Evolutionary conservation across 257 asterid genomes (phyloP).

Genomic region (Galeopsis tetrahit): DNA sequence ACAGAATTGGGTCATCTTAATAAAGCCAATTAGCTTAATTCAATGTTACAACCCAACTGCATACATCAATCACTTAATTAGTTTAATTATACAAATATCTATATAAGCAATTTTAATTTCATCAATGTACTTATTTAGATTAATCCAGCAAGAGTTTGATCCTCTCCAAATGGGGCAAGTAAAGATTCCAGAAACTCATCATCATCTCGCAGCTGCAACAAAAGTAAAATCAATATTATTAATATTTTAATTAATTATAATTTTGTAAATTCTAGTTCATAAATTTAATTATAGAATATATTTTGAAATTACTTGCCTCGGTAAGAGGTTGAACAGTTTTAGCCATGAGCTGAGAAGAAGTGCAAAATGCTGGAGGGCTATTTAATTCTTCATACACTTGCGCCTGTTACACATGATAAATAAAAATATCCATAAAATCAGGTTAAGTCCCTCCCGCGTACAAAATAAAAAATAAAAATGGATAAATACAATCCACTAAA

Average conservation of each 20-base stretch:
- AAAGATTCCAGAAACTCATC: slow-evolving; percentile 48
- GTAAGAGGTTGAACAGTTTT: slow-evolving; percentile 16
- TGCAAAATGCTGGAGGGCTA: slow-evolving; percentile 18
- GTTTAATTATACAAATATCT: not conserved
- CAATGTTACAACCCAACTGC: not conserved
- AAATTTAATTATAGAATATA: not conserved
- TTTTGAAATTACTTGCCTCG: slow-evolving; percentile 30
- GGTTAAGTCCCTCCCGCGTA: too few species aligned
- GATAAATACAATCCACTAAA: too few species aligned
- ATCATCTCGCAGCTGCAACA: slow-evolving; percentile 41
- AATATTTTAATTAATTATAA: not conserved
- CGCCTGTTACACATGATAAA: slow-evolving; percentile 18
- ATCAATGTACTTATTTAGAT: slow-evolving; percentile 12
- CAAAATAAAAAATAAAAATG: too few species aligned
- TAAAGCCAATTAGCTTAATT: too few species aligned
- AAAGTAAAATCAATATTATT: not conserved
- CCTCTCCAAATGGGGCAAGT: slow-evolving; percentile 45
- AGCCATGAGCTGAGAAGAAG: slow-evolving; percentile 32
- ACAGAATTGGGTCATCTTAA: too few species aligned
- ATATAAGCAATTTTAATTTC: not conserved
- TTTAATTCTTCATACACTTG: not conserved
- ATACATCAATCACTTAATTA: not conserved
- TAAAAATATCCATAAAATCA: not conserved
- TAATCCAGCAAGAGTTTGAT: slow-evolving; percentile 27
- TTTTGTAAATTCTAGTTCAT: not conserved